These are phyloP conservation scores for Protea cynaroides DNA, from an alignment of 164 flowering plant genomes.

Conservation along the genomic window DNA sequence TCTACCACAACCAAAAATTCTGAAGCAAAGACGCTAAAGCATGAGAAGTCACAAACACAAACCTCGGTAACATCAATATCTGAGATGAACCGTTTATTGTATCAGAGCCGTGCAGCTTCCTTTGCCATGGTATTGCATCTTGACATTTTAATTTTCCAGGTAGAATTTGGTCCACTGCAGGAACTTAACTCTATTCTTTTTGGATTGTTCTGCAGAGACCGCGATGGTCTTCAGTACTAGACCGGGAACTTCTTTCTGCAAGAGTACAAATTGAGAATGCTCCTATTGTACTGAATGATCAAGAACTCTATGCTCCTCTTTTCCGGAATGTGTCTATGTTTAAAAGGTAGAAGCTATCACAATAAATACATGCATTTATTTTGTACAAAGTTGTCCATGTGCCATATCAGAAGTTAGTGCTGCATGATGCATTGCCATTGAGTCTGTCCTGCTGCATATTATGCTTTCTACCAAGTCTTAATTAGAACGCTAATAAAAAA, in stretches of 20 bases:
- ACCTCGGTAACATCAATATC: slow-evolving; percentile 37
- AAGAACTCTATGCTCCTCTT: slow-evolving; percentile 45
- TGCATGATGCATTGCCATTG: too few species aligned
- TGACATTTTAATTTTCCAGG: not conserved
- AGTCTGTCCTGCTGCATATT: too few species aligned
- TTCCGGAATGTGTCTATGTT: slow-evolving; percentile 56
- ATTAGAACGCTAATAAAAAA: too few species aligned
- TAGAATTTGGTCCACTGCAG: not conserved
- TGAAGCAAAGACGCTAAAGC: slow-evolving; percentile 3
- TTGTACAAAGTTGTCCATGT: not conserved
- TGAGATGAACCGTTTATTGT: slow-evolving; percentile 42
- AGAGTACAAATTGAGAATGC: slow-evolving; percentile 46
- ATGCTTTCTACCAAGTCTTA: too few species aligned
- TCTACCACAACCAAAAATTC: not conserved
- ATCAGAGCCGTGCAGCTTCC: slow-evolving; percentile 30
- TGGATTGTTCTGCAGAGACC: slow-evolving; percentile 31
- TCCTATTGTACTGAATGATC: slow-evolving; percentile 26
- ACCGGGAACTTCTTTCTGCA: slow-evolving; percentile 38
- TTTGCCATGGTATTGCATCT: slow-evolving; percentile 33
- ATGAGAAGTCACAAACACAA: slow-evolving; percentile 10
- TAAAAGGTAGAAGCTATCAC: slow-evolving; percentile 34
- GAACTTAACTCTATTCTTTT: not conserved
- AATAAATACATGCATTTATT: not conserved
- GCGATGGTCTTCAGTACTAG: slow-evolving; percentile 43
- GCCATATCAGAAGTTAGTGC: not conserved